Percentiles rank a stretch among this genome's conserved stretches.
Evolutionary conservation across 371 early-diverging fungal species (phyloP).

Genomic region (Mortierella sp.): DNA sequence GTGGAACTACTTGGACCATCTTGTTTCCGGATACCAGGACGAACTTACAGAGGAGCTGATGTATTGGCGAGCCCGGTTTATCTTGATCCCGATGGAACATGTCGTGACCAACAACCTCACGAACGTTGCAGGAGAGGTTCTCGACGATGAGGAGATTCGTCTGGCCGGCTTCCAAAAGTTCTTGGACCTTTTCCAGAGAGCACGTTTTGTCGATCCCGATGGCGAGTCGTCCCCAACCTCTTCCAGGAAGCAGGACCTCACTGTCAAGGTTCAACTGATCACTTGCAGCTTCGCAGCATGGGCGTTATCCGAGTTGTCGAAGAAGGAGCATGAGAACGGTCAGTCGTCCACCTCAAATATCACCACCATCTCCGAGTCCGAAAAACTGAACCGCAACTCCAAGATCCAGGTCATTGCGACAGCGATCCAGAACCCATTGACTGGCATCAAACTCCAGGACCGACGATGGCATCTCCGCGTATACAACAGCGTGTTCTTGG

Average conservation of each 20-base stretch:
- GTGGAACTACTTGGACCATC: constrained; percentile 95
- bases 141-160: constrained; percentile 94
- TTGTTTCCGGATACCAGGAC: constrained; percentile 89
- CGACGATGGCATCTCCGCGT: constrained; percentile 92
- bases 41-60: constrained; percentile 84
- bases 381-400: constrained; percentile 59
- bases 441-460: constrained; percentile 83
- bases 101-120: constrained; percentile 66
- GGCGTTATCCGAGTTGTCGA: constrained; percentile 38
- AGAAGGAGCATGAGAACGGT: constrained; percentile 30
- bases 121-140: constrained; percentile 63
- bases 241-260: constrained; percentile 40
- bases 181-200: constrained; percentile 81
- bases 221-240: constrained; percentile 13
- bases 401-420: constrained; percentile 75
- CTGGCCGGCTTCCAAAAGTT: constrained; percentile 90
- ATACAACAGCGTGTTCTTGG: constrained; percentile 85
- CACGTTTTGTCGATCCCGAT: constrained; percentile 59
- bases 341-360: constrained; percentile 12
- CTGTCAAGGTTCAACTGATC: constrained; percentile 49
- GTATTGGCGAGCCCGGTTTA: constrained; percentile 92
- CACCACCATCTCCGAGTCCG: constrained; percentile 19
- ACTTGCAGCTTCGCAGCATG: constrained; percentile 56
- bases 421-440: constrained; percentile 80
- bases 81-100: constrained; percentile 88